phyloP scores from a whole-genome alignment of 1,139 yeast species.

The Debaryomyces robertsiae region DNA sequence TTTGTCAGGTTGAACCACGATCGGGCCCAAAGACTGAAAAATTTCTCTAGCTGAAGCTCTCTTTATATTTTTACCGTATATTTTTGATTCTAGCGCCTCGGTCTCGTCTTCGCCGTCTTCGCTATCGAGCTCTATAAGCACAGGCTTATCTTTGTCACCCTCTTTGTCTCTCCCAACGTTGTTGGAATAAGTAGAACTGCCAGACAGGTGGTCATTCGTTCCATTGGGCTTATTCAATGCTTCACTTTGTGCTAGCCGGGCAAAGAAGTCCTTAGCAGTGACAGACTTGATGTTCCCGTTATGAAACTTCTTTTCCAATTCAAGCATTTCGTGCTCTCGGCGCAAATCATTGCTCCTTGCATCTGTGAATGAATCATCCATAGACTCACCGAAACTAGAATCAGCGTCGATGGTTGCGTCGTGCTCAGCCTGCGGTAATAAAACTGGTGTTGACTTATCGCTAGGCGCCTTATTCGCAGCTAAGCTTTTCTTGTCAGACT shows the following conservation, averaged over 20 bases:
- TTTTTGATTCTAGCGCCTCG: constrained; percentile 38
- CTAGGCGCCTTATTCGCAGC: too few species aligned
- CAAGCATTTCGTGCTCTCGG: constrained; percentile 27
- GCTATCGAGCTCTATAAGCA: constrained; percentile 10
- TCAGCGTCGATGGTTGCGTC: neutral
- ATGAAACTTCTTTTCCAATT: constrained; percentile 37
- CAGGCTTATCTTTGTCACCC: constrained; percentile 1
- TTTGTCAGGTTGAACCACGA: neutral
- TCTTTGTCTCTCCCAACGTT: neutral
- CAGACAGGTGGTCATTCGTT: neutral
- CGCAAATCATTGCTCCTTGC: constrained; percentile 16
- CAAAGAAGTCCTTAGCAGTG: constrained; percentile 36
- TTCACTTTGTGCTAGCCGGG: constrained; percentile 18
- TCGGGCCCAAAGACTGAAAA: constrained; percentile 16
- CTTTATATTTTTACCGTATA: constrained; percentile 23
- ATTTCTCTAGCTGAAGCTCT: constrained; percentile 28
- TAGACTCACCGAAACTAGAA: constrained; percentile 5
- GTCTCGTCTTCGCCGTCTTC: constrained; percentile 25
- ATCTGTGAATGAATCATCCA: constrained; percentile 23
- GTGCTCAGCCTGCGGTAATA: neutral
- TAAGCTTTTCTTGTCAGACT: constrained; percentile 1
- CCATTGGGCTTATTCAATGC: neutral
- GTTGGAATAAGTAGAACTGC: neutral
- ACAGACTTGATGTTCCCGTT: constrained; percentile 24
- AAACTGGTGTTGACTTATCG: too few species aligned